Conservation (phyloP, 1,284 basidiomycete species). For the Fistulinella cinereoalba region DNA sequence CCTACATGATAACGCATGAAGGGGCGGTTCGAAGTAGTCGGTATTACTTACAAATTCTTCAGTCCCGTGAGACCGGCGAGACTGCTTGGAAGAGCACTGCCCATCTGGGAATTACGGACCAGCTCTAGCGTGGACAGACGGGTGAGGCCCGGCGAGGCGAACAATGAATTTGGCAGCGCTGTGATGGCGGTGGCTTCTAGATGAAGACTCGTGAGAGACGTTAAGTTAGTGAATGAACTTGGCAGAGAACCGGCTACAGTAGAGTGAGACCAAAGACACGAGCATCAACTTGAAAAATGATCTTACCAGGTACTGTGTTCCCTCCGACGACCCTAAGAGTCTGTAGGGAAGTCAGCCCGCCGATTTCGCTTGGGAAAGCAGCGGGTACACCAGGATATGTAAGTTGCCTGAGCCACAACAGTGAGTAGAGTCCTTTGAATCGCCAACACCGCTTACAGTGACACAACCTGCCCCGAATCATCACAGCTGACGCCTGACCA, state of each 20-base stretch:
- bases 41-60: conserved; percentile 40
- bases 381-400: conserved; percentile 49
- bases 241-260: conserved; percentile 42
- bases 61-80: conserved; percentile 35
- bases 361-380: conserved; percentile 43
- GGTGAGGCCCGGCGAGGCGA: conserved; percentile 33
- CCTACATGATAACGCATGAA: conserved; percentile 11
- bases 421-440: background rate
- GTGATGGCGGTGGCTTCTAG: conserved; percentile 47
- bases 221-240: conserved; percentile 38
- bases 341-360: conserved; percentile 40
- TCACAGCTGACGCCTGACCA: conserved; percentile 51
- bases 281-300: background rate
- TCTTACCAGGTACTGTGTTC: conserved; percentile 40
- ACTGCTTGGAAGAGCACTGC: conserved; percentile 39
- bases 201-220: conserved; percentile 40
- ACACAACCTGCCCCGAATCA: conserved; percentile 40
- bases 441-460: conserved; percentile 38
- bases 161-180: conserved; percentile 37
- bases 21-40: background rate
- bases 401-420: conserved; percentile 35
- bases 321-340: conserved; percentile 44
- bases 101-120: conserved; percentile 46
- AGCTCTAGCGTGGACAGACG: conserved; percentile 42
- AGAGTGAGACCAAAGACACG: background rate